These are phyloP conservation scores for Termitomyces sp. DNA, from an alignment of 768 basidiomycete genomes.

Conservation along the genomic window DNA sequence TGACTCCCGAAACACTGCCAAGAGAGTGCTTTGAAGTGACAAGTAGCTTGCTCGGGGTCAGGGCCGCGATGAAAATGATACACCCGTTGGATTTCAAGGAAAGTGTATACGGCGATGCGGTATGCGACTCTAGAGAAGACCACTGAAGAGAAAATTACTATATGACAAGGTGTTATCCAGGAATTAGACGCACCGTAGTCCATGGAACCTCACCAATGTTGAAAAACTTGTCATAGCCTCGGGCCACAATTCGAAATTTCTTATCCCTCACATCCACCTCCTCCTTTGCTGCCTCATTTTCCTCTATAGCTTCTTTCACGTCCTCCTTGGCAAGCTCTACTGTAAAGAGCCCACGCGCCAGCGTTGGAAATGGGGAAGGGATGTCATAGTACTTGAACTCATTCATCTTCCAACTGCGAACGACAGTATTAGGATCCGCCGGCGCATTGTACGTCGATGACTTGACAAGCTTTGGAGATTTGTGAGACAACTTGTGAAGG, in stretches of 20 bases:
- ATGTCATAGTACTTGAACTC: slow-evolving; percentile 91
- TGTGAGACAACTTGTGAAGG: slow-evolving; percentile 47
- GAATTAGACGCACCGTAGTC: slow-evolving; percentile 62
- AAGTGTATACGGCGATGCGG: slow-evolving; percentile 72
- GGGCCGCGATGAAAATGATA: slow-evolving; percentile 90
- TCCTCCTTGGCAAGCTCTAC: slow-evolving; percentile 31
- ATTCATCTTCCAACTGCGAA: slow-evolving; percentile 96
- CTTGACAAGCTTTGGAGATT: slow-evolving; percentile 59
- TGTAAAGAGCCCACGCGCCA: slow-evolving; percentile 91
- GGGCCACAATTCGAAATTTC: slow-evolving; percentile 62
- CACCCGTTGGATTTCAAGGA: slow-evolving; percentile 96
- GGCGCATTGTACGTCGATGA: slow-evolving; percentile 53
- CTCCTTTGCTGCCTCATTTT: neutral
- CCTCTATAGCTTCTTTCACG: slow-evolving; percentile 9
- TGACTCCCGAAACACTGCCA: slow-evolving; percentile 42
- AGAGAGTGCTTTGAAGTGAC: slow-evolving; percentile 92
- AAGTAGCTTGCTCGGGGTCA: slow-evolving; percentile 68
- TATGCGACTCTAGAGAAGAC: slow-evolving; percentile 63
- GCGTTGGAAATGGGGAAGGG: slow-evolving; percentile 88
- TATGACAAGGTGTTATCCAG: slow-evolving; percentile 1
- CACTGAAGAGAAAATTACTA: slow-evolving; percentile 44
- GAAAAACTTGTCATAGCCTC: slow-evolving; percentile 99
- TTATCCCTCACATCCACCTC: slow-evolving; percentile 14
- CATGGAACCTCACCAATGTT: slow-evolving; percentile 96
- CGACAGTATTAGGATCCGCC: slow-evolving; percentile 42